phyloP scores from a whole-genome alignment of 805 yeast genomes.

The Scheffersomyces lignosus region DNA sequence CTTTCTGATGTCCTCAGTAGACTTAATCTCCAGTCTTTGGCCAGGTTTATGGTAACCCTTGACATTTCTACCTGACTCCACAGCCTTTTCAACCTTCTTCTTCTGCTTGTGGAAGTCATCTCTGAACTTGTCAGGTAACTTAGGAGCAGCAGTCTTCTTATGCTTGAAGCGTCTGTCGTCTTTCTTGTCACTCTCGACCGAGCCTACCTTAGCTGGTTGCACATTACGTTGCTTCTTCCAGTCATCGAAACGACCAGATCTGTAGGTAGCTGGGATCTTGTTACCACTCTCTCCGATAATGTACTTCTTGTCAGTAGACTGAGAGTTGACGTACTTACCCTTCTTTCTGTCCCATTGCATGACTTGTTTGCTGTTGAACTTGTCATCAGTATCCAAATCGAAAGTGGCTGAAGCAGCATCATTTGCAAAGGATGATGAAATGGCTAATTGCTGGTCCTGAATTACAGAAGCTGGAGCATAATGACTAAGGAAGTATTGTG shows the following conservation, averaged over 20 bases:
- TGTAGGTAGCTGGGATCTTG: constrained; percentile 84
- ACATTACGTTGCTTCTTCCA: constrained; percentile 79
- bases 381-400: constrained; percentile 78
- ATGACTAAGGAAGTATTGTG: constrained; percentile 79
- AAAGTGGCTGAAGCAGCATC: constrained; percentile 86
- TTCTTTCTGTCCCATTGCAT: constrained; percentile 93
- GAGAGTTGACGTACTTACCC: constrained; percentile 82
- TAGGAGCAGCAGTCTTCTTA: constrained; percentile 75
- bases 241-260: constrained; percentile 87
- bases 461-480: constrained; percentile 79
- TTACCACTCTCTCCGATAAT: constrained; percentile 96
- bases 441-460: constrained; percentile 74
- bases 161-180: constrained; percentile 61
- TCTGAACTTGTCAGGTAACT: constrained; percentile 84
- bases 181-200: constrained; percentile 42
- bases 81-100: constrained; percentile 77
- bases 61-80: constrained; percentile 69
- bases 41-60: constrained; percentile 62
- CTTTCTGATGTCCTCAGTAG: constrained; percentile 78
- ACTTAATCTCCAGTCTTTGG: constrained; percentile 56
- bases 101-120: constrained; percentile 83
- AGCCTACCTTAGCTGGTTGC: constrained; percentile 54
- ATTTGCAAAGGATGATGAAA: constrained; percentile 64
- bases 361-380: constrained; percentile 65
- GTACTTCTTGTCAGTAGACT: constrained; percentile 78